phyloP scores from a whole-genome alignment of 2,329 filamentous ascomycete genomes.

The Pestalotiopsis sp. region DNA sequence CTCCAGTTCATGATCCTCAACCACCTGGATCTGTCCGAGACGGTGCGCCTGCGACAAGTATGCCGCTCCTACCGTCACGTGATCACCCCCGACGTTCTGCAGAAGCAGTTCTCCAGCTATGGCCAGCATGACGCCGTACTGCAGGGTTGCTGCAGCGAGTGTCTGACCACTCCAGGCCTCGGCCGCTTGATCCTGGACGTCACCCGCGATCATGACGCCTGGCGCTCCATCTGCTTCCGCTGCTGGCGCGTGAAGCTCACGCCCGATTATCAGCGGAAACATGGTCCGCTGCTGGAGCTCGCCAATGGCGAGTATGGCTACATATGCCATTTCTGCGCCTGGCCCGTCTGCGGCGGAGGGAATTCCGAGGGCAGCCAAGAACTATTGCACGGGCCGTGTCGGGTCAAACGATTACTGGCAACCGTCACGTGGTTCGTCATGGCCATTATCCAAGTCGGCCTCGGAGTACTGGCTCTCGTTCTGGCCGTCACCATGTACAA shows the following conservation, averaged over 20 bases:
- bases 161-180: conserved; percentile 28
- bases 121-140: conserved; percentile 21
- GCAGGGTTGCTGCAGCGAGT: conserved; percentile 28
- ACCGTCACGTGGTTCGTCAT: conserved; percentile 31
- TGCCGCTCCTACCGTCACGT: conserved; percentile 27
- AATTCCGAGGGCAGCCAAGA: conserved; percentile 22
- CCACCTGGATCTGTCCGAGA: conserved; percentile 27
- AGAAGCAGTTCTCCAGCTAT: conserved; percentile 24
- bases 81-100: conserved; percentile 29
- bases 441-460: conserved; percentile 33
- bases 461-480: conserved; percentile 31
- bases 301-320: conserved; percentile 31
- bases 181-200: conserved; percentile 30
- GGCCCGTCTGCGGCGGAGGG: conserved; percentile 28
- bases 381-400: conserved; percentile 28
- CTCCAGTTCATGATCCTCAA: conserved; percentile 30
- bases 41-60: conserved; percentile 27
- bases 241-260: conserved; percentile 30
- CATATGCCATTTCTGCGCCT: conserved; percentile 35
- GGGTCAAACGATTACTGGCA: conserved; percentile 27
- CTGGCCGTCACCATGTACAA: conserved; percentile 32
- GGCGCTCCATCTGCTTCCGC: conserved; percentile 34
- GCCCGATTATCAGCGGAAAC: conserved; percentile 29
- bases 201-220: conserved; percentile 19
- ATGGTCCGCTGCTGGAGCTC: conserved; percentile 30